These are phyloP conservation scores for Lavandula angustifolia DNA, from an alignment of 257 asterid genomes.

Conservation along the genomic window DNA sequence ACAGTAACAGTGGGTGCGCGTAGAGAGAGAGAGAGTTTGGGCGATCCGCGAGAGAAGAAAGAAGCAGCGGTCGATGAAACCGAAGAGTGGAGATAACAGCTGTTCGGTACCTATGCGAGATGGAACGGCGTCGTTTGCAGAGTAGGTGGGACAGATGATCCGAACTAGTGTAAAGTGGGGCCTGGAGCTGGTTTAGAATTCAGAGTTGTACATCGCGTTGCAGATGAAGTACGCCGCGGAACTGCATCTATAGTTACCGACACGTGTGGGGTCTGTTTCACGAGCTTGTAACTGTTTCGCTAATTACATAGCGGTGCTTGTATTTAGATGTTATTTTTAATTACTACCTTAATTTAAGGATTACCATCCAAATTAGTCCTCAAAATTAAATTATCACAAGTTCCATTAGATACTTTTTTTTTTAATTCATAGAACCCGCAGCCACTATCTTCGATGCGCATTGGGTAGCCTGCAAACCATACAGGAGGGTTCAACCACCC, in stretches of 20 bases:
- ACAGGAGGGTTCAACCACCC: too few species aligned
- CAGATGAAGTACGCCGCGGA: conserved; percentile 23
- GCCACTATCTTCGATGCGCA: too few species aligned
- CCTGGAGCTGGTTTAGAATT: not conserved
- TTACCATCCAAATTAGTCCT: too few species aligned
- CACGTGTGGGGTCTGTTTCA: conserved; percentile 23
- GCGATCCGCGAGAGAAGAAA: conserved; percentile 40
- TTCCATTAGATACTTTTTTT: too few species aligned
- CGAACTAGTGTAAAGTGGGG: conserved; percentile 36
- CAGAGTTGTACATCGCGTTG: conserved; percentile 32
- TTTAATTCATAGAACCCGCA: too few species aligned
- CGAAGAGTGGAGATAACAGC: conserved; percentile 41
- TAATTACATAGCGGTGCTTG: too few species aligned
- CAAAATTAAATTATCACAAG: too few species aligned
- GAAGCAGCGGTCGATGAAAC: conserved; percentile 54
- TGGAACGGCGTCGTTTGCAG: conserved; percentile 44
- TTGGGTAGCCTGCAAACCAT: too few species aligned
- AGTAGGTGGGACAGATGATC: conserved; percentile 30
- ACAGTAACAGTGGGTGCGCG: too few species aligned
- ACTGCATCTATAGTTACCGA: not conserved
- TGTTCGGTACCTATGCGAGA: conserved; percentile 16
- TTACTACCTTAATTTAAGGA: too few species aligned
- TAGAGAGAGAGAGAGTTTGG: not conserved
- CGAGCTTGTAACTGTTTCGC: too few species aligned
- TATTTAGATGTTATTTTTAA: too few species aligned